phyloP scores from a whole-genome alignment of 2,329 filamentous ascomycete species.

The Pseudocercospora cruenta region DNA sequence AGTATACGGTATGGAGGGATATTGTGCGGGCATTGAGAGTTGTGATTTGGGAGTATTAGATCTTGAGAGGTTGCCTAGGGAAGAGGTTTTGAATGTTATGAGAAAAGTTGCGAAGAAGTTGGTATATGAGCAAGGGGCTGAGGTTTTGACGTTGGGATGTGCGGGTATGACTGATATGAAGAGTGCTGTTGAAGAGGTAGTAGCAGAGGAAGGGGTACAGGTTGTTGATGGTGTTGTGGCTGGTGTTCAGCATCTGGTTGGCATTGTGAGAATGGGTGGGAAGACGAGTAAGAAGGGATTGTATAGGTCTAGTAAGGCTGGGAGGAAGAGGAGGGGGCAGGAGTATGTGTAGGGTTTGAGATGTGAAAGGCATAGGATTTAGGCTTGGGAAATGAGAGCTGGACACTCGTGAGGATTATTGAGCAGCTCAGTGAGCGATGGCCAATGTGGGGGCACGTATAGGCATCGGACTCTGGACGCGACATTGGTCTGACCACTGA shows the following conservation, averaged over 20 bases:
- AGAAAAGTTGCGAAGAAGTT: slow-evolving; percentile 44
- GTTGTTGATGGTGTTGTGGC: slow-evolving; percentile 57
- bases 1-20: slow-evolving; percentile 47
- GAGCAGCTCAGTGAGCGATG: too few species aligned
- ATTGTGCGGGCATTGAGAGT: slow-evolving; percentile 49
- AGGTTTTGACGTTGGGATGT: slow-evolving; percentile 51
- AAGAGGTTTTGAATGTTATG: slow-evolving; percentile 47
- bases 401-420: too few species aligned
- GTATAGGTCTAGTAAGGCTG: slow-evolving; percentile 46
- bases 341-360: slow-evolving; percentile 41
- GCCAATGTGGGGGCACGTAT: too few species aligned
- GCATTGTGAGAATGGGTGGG: slow-evolving; percentile 51
- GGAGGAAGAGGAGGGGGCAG: slow-evolving; percentile 45
- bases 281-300: slow-evolving; percentile 51
- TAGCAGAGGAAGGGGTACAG: slow-evolving; percentile 48
- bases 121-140: slow-evolving; percentile 45
- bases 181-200: slow-evolving; percentile 51
- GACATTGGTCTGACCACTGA: too few species aligned
- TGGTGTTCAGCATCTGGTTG: slow-evolving; percentile 52
- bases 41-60: slow-evolving; percentile 52
- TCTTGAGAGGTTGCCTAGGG: slow-evolving; percentile 45
- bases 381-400: too few species aligned
- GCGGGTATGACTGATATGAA: slow-evolving; percentile 56
- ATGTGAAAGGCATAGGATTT: too few species aligned
- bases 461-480: too few species aligned